Conservation (phyloP, 306 rosid genomes). For the Styphnolobium japonicum region DNA sequence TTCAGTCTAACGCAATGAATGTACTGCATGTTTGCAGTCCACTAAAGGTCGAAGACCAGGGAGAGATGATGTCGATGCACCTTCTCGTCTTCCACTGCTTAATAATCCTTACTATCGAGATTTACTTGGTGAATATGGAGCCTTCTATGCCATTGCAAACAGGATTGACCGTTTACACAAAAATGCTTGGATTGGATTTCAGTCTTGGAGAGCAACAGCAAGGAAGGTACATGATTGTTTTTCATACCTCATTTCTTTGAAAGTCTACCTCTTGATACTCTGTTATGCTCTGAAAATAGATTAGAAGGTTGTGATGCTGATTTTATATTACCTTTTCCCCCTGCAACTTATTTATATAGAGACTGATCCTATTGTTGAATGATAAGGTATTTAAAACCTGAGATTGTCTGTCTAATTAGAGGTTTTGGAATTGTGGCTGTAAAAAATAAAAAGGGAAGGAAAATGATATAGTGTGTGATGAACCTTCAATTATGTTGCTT, state of each 20-base stretch:
- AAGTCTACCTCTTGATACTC: background rate
- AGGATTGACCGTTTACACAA: conserved; percentile 84
- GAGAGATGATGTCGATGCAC: conserved; percentile 83
- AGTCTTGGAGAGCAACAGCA: conserved; percentile 97
- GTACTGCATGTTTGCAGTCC: conserved; percentile 58
- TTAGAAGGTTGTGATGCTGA: conserved; percentile 12
- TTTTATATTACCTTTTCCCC: background rate
- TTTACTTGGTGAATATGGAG: conserved; percentile 82
- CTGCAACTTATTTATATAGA: background rate
- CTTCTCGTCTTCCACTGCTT: conserved; percentile 89
- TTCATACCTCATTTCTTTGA: background rate
- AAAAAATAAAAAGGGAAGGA: background rate
- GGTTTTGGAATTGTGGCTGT: background rate
- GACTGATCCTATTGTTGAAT: background rate
- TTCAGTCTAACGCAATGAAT: conserved; percentile 12
- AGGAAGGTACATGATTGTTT: conserved; percentile 58
- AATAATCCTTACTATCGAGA: conserved; percentile 76
- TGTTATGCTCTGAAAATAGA: background rate
- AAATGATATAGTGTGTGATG: background rate
- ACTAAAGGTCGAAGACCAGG: conserved; percentile 75
- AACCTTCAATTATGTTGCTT: background rate
- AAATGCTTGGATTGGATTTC: conserved; percentile 99
- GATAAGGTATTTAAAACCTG: background rate
- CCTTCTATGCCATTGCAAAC: conserved; percentile 88
- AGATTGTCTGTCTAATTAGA: background rate